These are phyloP conservation scores for Plantago coronopus DNA, from an alignment of 305 asterid species.

Conservation along the genomic window DNA sequence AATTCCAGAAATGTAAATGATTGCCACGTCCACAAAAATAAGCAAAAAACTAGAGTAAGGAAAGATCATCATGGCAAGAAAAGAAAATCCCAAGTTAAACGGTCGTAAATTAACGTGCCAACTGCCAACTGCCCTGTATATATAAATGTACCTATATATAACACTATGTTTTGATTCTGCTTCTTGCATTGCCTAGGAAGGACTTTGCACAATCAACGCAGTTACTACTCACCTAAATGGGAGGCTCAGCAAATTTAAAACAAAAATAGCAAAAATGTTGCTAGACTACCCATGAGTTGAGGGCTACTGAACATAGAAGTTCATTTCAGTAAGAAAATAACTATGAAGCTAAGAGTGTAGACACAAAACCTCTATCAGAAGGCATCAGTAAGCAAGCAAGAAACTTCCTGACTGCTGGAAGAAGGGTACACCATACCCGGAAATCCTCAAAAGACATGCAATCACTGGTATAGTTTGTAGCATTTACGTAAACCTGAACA, in stretches of 20 bases:
- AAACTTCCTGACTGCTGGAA: slow-evolving; percentile 80
- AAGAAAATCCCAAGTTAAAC: too few relatives aligned
- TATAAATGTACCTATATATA: too few relatives aligned
- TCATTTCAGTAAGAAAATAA: background rate
- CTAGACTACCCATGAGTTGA: background rate
- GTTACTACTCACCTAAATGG: background rate
- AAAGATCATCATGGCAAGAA: too few relatives aligned
- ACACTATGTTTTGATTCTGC: too few relatives aligned
- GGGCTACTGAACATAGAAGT: background rate
- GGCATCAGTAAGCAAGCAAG: slow-evolving; percentile 67
- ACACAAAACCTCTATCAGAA: slow-evolving; percentile 58
- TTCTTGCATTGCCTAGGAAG: too few relatives aligned
- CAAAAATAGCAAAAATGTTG: background rate
- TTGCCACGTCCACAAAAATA: too few relatives aligned
- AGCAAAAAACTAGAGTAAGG: too few relatives aligned
- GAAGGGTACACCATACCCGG: slow-evolving; percentile 68
- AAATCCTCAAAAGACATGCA: slow-evolving; percentile 69
- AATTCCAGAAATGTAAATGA: too few relatives aligned
- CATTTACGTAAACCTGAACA: slow-evolving; percentile 45
- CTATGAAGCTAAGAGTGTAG: slow-evolving; percentile 7
- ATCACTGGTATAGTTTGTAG: slow-evolving; percentile 43
- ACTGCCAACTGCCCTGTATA: too few relatives aligned
- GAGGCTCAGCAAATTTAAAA: background rate
- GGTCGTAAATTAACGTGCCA: too few relatives aligned
- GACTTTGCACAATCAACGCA: background rate